Base-by-base conservation (phyloP, 129 eudicot species). In the Lactuca saligna region DNA sequence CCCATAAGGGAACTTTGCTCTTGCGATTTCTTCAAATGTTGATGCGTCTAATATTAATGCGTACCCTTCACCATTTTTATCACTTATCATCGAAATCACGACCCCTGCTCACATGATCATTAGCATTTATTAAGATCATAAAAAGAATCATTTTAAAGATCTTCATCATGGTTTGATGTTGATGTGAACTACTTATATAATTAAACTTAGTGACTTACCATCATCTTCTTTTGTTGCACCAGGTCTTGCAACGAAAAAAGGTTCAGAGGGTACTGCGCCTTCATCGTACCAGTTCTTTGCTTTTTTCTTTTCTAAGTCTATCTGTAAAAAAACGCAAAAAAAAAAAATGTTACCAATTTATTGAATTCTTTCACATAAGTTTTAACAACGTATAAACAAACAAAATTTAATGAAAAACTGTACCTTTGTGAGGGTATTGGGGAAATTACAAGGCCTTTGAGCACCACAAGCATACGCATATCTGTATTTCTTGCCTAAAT, bases 361-460 rank as follows among this genome's bases (percentile, higher is more conserved):
- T 25, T 25, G 14, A 16, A 10, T 41, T 73, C 46, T 31, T 64
- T 54, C 46, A 50, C 20, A 17, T 8, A 16, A 41, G 32, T 37
- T 44, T 41, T 54, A 8, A 63, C 17, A 50, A 44, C n/a, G 38
- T 32, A 39, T 10, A 61, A 61, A 53, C 54, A 37, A n/a, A 6
- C 25, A 68, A 38, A 14, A 20, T 13, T 20, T 9, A 16, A 56
- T 0, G 7, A 34, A 25, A 13, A 46, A 31, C 1, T 31, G 10
- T 78, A 94, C 99, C 99, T 94, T 94, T 7, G 99, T 94, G 74
- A 94, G 86, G 75, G 97, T 87, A 85, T 94, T 94, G 58, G 99
- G 99, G 77, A 94, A 94, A 75, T 94, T 85, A 71, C 97, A 89
- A 17, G 96, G 99, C 17, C 97, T 82, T 41, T 64, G 69, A 54